phyloP scores from a whole-genome alignment of 306 rosid species.

The Oemleria cerasiformis region DNA sequence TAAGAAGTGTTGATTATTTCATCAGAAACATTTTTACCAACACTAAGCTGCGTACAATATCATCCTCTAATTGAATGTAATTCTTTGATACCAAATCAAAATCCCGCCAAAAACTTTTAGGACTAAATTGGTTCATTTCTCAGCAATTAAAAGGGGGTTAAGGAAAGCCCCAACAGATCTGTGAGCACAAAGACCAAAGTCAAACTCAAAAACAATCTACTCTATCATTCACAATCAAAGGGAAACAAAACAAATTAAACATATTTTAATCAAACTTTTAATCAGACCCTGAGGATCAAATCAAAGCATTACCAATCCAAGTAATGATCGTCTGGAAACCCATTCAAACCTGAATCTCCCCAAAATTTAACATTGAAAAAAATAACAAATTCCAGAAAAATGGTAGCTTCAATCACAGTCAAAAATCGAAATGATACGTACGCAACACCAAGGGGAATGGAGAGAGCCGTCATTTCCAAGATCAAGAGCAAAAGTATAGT shows the following conservation, averaged over 20 bases:
- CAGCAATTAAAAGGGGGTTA: not conserved
- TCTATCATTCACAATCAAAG: not conserved
- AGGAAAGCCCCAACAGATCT: conserved; percentile 9
- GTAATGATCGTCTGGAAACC: not conserved
- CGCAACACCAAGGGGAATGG: not conserved
- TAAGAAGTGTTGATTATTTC: not conserved
- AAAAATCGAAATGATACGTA: not conserved
- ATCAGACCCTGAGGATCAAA: not conserved
- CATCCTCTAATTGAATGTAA: not conserved
- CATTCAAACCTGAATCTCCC: not conserved
- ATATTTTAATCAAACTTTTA: not conserved
- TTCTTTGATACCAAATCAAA: not conserved
- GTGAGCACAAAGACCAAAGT: conserved; percentile 13
- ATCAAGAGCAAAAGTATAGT: conserved; percentile 11
- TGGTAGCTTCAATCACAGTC: conserved; percentile 12
- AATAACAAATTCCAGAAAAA: not conserved
- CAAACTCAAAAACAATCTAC: not conserved
- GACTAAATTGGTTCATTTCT: not conserved
- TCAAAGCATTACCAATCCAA: not conserved
- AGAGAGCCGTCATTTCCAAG: conserved; percentile 1
- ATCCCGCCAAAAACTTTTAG: no score
- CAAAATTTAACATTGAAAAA: not conserved
- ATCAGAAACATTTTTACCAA: not conserved
- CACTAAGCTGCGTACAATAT: not conserved
- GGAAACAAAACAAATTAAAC: not conserved